phyloP scores from a whole-genome alignment of 768 basidiomycete genomes.

The Xerocomellus dryophilus region DNA sequence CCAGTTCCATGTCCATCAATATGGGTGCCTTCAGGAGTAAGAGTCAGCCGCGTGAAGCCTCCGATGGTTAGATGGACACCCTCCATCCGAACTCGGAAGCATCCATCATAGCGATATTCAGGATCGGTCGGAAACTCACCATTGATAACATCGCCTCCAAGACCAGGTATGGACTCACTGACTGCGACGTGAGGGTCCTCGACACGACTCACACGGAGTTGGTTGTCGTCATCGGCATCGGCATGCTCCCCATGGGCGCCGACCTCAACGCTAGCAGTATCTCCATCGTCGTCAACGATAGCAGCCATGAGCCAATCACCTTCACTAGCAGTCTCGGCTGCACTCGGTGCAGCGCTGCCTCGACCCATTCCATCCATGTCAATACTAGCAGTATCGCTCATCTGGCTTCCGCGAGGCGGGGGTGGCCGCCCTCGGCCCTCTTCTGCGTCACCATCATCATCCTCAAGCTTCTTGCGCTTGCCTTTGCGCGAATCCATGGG shows the following conservation, averaged over 20 bases:
- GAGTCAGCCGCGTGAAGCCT: constrained; percentile 60
- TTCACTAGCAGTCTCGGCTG: constrained; percentile 62
- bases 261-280: constrained; percentile 53
- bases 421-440: constrained; percentile 68
- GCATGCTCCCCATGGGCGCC: constrained; percentile 49
- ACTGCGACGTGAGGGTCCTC: constrained; percentile 39
- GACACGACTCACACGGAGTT: constrained; percentile 41
- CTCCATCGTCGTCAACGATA: constrained; percentile 69
- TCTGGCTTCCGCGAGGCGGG: constrained; percentile 43
- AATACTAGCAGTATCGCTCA: constrained; percentile 56
- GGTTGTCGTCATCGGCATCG: constrained; percentile 45
- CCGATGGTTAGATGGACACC: constrained; percentile 37
- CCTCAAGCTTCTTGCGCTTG: constrained; percentile 86
- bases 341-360: constrained; percentile 64
- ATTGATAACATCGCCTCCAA: constrained; percentile 36
- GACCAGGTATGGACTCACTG: constrained; percentile 34
- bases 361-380: constrained; percentile 55
- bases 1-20: constrained; percentile 36
- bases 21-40: constrained; percentile 41
- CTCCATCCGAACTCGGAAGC: constrained; percentile 39
- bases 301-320: constrained; percentile 89
- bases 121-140: constrained; percentile 50
- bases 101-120: constrained; percentile 41
- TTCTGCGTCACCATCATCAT: constrained; percentile 80
- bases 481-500: constrained; percentile 68